These are phyloP conservation scores for Apostasia shenzhenica DNA, from an alignment of 106 monocot species.

Conservation along the genomic window DNA sequence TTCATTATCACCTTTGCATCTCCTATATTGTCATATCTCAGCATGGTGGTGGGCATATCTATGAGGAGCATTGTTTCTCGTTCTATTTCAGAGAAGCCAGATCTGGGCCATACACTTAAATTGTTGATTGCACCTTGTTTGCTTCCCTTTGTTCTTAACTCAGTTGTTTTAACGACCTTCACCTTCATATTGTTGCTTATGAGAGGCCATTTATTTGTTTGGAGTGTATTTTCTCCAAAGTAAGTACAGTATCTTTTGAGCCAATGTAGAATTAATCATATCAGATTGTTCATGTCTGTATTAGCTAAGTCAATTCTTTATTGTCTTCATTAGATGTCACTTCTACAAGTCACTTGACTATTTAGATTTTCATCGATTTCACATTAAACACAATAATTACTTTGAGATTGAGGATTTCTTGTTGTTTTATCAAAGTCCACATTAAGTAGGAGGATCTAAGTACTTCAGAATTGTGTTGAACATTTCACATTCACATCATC, in stretches of 20 bases:
- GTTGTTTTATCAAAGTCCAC: too few species aligned
- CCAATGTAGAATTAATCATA: too few species aligned
- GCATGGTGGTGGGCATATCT: constrained; percentile 47
- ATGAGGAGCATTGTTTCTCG: constrained; percentile 17
- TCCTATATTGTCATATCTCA: constrained; percentile 49
- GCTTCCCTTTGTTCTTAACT: constrained; percentile 75
- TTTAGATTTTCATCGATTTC: too few species aligned
- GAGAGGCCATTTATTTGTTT: constrained; percentile 94
- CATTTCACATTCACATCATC: too few species aligned
- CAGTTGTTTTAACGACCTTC: constrained; percentile 61
- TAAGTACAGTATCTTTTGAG: constrained; percentile 23
- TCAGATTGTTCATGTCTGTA: too few species aligned
- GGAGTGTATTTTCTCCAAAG: constrained; percentile 99
- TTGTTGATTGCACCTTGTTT: constrained; percentile 61
- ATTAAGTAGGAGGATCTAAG: too few species aligned
- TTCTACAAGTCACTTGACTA: too few species aligned
- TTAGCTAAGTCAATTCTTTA: too few species aligned
- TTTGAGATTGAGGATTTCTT: too few species aligned
- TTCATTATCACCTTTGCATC: constrained; percentile 81
- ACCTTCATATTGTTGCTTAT: constrained; percentile 74
- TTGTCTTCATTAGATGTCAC: too few species aligned
- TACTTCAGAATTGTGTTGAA: too few species aligned
- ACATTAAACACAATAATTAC: too few species aligned
- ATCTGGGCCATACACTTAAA: constrained; percentile 31
- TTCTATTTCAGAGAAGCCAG: constrained; percentile 3